Conservation (phyloP, 2,329 filamentous ascomycete species). For the Fusarium paranaense region DNA sequence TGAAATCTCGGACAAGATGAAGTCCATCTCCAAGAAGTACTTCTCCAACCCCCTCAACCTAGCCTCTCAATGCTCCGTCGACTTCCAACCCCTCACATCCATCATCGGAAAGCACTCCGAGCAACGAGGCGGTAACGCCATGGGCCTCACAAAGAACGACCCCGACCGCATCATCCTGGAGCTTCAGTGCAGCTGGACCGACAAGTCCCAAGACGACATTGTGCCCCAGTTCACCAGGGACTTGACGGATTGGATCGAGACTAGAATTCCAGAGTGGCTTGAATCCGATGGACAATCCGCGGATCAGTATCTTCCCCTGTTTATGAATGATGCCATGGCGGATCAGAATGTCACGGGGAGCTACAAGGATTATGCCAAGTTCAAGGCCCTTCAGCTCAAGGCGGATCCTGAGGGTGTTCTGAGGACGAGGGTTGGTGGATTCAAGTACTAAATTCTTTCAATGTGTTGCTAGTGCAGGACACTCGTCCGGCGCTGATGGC, state of each 20-base stretch:
- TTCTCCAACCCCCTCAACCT: slow-evolving; percentile 7
- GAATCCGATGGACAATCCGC: neutral
- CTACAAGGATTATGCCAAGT: neutral
- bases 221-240: slow-evolving; percentile 10
- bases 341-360: slow-evolving; percentile 4
- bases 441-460: neutral
- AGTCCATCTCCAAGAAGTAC: neutral
- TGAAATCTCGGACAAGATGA: slow-evolving; percentile 11
- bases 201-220: neutral
- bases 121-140: slow-evolving; percentile 14
- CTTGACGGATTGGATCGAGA: slow-evolving; percentile 15
- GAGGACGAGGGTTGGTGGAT: neutral
- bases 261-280: neutral
- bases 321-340: slow-evolving; percentile 5
- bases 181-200: slow-evolving; percentile 22
- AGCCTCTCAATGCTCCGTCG: slow-evolving; percentile 23
- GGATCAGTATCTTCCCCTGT: neutral
- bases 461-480: no score
- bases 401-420: neutral
- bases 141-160: neutral
- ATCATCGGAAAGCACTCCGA: slow-evolving; percentile 14
- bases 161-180: slow-evolving; percentile 8
- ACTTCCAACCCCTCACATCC: slow-evolving; percentile 16
- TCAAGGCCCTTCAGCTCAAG: neutral
- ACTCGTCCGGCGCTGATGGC: no score